Base-by-base conservation (phyloP, 331 rosid species). In the Erythrophleum ivorense region DNA sequence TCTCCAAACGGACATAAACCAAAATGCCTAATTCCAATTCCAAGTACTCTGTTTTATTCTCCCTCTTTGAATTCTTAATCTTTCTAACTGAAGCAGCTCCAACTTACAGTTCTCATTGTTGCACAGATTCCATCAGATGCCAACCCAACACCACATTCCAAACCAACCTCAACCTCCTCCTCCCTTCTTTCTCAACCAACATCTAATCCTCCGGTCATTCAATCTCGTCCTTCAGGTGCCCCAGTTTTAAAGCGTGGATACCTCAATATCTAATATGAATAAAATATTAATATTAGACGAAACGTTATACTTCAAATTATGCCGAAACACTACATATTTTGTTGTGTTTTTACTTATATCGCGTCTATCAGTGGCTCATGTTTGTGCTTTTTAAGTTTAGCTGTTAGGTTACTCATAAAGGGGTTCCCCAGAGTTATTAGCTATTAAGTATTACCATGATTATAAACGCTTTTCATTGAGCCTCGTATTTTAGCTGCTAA, bases 151-250 rank as follows among this genome's bases (percentile, higher is more conserved):
- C 55, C 9, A 19, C 55, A 19, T 69, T 69, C 12, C 36, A 69
- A 4, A 5, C 16, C 18, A 69, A 45, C 38, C 74, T 69, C 55
- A 21, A 69, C 19, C 34, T 45, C 57, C 75, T 70, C 41, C 75
- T 70, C 57, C 21, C 75, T 14, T 70, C n/a, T 45, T 57, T 70
- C 11, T 24, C 75, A 0, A 46, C 75, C 21, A 46, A 3, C 6
- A 54, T 78, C 7, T 38, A 73, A 78, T 81, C 48, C 80, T 2
- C 62, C 80, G 1, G 9, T 75, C 55, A 11, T 59, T 38, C 79
- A 75, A n/a, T 11, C 82, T 73, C 87, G 38, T 3, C 76, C 83
- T 53, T 74, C 84, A 65, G 89, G 89, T 60, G 75, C 43, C 33
- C 4, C 0, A 7, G 1, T 38, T 38, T 38, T 38, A 38, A 3